These are phyloP conservation scores for Monilinia aucupariae DNA, from an alignment of 2,329 filamentous ascomycete genomes.

Conservation along the genomic window DNA sequence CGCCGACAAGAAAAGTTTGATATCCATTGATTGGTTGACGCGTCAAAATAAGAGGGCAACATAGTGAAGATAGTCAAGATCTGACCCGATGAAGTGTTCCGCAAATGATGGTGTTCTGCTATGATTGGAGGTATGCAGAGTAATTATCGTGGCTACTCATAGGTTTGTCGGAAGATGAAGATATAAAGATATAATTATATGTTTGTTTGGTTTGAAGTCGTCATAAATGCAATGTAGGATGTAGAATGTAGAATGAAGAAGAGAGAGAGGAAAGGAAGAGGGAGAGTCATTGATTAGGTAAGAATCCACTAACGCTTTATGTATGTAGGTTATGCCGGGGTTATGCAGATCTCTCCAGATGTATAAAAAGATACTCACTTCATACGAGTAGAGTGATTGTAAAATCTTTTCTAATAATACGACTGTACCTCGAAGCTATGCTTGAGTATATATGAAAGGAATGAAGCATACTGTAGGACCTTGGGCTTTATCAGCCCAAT, in stretches of 20 bases:
- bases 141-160: too few species aligned
- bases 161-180: not conserved
- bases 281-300: not conserved
- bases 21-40: conserved; percentile 19
- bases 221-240: not conserved
- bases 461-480: too few species aligned
- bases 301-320: not conserved
- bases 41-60: conserved; percentile 10
- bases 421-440: too few species aligned
- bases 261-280: not conserved
- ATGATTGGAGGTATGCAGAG: not conserved
- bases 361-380: too few species aligned
- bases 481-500: too few species aligned
- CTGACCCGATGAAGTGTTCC: not conserved
- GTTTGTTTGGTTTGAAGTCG: not conserved
- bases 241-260: not conserved
- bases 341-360: too few species aligned
- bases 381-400: too few species aligned
- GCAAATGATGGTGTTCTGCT: not conserved
- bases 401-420: too few species aligned
- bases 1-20: conserved; percentile 24
- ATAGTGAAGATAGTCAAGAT: not conserved
- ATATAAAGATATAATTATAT: not conserved
- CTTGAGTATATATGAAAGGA: too few species aligned
- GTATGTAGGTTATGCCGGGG: too few species aligned